Conservation (phyloP, 495 filamentous ascomycete species). For the Bryoglossum gracile region DNA sequence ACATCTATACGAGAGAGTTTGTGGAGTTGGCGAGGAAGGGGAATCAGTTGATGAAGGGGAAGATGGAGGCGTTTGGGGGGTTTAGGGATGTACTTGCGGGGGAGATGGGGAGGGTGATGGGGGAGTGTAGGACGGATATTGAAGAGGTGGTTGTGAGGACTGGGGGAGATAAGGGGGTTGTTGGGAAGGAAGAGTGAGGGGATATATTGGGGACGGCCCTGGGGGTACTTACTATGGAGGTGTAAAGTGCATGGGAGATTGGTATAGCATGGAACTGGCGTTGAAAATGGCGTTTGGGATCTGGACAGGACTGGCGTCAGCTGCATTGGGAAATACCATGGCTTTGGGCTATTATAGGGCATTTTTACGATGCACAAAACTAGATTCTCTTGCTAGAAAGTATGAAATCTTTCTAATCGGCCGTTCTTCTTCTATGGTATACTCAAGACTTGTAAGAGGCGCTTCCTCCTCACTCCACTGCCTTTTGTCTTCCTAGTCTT, state of each 20-base stretch:
- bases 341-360: no score
- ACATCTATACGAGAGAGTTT: constrained; percentile 97
- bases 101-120: constrained; percentile 72
- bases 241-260: background rate
- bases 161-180: constrained; percentile 16
- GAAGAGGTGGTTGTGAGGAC: constrained; percentile 48
- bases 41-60: constrained; percentile 82
- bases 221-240: background rate
- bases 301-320: no score
- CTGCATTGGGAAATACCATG: no score
- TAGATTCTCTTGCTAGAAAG: no score
- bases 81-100: constrained; percentile 78
- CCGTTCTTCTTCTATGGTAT: no score
- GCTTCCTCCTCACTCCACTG: no score
- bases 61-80: constrained; percentile 66
- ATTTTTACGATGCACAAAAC: no score
- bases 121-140: constrained; percentile 68
- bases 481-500: no score
- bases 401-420: no score
- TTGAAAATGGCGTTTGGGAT: no score
- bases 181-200: constrained; percentile 1
- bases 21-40: constrained; percentile 79
- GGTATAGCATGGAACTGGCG: background rate
- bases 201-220: background rate
- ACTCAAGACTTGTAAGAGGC: no score